A percentile compares a stretch with the other conserved stretches of the same genome.
Evolutionary conservation across 2,329 filamentous ascomycete genomes (phyloP).

Genomic region (Onygenales sp.): DNA sequence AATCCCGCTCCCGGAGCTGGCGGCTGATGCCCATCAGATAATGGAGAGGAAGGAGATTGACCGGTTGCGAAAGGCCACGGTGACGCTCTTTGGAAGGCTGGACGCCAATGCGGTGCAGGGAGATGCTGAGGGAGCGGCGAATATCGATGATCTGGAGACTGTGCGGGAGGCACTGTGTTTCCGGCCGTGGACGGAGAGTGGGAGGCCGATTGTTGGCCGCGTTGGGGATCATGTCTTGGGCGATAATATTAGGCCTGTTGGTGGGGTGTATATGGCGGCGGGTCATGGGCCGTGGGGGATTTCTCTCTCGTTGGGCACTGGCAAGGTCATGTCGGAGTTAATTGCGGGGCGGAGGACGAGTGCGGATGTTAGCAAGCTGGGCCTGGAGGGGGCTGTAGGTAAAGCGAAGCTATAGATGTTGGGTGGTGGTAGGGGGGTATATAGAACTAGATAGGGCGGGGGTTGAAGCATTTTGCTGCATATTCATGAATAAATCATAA

Average conservation of each 20-base stretch:
- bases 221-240: conserved; percentile 50
- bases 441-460: background rate
- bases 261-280: conserved; percentile 60
- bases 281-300: conserved; percentile 75
- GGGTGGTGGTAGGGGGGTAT: background rate
- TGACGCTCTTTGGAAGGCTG: conserved; percentile 25
- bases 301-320: conserved; percentile 55
- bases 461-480: too few species aligned
- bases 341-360: conserved; percentile 49
- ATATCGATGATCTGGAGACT: conserved; percentile 48
- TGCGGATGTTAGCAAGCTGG: conserved; percentile 50
- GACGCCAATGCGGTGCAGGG: conserved; percentile 7
- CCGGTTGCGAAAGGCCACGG: conserved; percentile 22
- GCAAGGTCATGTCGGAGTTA: conserved; percentile 61
- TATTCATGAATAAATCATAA: too few species aligned
- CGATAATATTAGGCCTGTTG: conserved; percentile 32
- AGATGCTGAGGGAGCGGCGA: conserved; percentile 17
- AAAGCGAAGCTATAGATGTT: conserved; percentile 1
- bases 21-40: conserved; percentile 27
- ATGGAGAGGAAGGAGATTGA: conserved; percentile 36
- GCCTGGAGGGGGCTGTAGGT: conserved; percentile 15
- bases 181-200: conserved; percentile 56
- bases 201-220: conserved; percentile 53
- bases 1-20: conserved; percentile 50
- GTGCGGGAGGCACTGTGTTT: conserved; percentile 62